phyloP scores from a whole-genome alignment of 1,284 basidiomycete species.

The Microstroma glucosiphilum region DNA sequence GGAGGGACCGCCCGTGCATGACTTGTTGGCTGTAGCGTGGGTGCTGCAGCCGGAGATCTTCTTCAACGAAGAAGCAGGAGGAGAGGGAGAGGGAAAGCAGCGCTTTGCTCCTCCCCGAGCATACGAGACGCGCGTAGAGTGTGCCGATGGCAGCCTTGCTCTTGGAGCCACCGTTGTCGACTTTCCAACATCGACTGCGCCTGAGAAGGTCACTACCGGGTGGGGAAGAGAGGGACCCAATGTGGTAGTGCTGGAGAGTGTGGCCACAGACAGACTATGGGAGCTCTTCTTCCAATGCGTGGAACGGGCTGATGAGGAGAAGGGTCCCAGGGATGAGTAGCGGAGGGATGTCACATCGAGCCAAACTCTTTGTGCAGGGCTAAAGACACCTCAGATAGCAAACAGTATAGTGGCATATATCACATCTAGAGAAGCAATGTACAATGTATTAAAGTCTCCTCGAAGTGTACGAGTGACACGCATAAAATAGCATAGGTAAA shows the following conservation, averaged over 20 bases:
- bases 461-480: too few species aligned
- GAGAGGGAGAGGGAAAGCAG: not conserved
- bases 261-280: constrained; percentile 32
- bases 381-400: too few species aligned
- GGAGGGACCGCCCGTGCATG: constrained; percentile 38
- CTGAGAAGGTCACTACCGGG: constrained; percentile 22
- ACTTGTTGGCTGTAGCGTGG: constrained; percentile 40
- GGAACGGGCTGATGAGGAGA: constrained; percentile 22
- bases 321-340: too few species aligned
- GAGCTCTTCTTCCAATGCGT: constrained; percentile 35
- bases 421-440: too few species aligned
- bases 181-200: constrained; percentile 24
- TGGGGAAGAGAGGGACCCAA: constrained; percentile 37
- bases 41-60: constrained; percentile 40
- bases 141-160: constrained; percentile 20
- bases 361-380: too few species aligned
- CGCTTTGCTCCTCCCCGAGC: constrained; percentile 21
- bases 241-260: constrained; percentile 35
- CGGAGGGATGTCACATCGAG: too few species aligned
- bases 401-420: too few species aligned
- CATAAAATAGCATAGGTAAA: too few species aligned
- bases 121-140: constrained; percentile 36
- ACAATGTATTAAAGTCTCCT: too few species aligned
- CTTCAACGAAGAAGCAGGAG: constrained; percentile 5
- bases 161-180: constrained; percentile 41